Evolutionary conservation across 2,329 filamentous ascomycete genomes (phyloP).

Genomic region (Aureobasidium pullulans): DNA sequence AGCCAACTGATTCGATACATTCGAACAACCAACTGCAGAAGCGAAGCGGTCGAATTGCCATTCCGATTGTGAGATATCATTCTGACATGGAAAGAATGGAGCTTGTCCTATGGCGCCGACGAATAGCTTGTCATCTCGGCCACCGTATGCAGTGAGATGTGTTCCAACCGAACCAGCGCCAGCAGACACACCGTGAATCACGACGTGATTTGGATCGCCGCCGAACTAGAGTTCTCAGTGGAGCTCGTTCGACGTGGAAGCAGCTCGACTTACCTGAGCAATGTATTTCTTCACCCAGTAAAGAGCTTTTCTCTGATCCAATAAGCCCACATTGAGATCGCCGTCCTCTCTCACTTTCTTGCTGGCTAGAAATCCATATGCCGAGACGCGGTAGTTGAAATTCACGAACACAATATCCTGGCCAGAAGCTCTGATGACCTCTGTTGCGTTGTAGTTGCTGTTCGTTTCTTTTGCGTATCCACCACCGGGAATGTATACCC

Average conservation of each 20-base stretch:
- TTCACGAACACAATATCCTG: constrained; percentile 31
- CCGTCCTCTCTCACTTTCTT: constrained; percentile 20
- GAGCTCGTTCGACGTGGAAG: too few relatives aligned
- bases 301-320: constrained; percentile 45
- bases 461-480: constrained; percentile 32
- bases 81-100: constrained; percentile 33
- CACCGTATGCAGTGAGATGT: constrained; percentile 32
- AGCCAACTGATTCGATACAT: constrained; percentile 23
- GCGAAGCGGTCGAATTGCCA: constrained; percentile 35
- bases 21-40: constrained; percentile 27
- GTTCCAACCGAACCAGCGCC: constrained; percentile 27
- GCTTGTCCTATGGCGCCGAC: constrained; percentile 17
- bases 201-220: constrained; percentile 32
- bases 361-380: constrained; percentile 36
- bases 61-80: constrained; percentile 31
- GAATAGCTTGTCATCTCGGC: constrained; percentile 39
- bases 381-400: constrained; percentile 29
- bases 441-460: constrained; percentile 29
- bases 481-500: constrained; percentile 35
- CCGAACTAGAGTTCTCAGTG: constrained; percentile 22
- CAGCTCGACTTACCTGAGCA: constrained; percentile 17
- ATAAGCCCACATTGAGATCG: constrained; percentile 42
- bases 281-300: constrained; percentile 42
- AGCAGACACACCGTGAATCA: constrained; percentile 33
- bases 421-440: constrained; percentile 27